These are phyloP conservation scores for Hypoxylon intermedium DNA, from an alignment of 495 filamentous ascomycete species.

Conservation along the genomic window DNA sequence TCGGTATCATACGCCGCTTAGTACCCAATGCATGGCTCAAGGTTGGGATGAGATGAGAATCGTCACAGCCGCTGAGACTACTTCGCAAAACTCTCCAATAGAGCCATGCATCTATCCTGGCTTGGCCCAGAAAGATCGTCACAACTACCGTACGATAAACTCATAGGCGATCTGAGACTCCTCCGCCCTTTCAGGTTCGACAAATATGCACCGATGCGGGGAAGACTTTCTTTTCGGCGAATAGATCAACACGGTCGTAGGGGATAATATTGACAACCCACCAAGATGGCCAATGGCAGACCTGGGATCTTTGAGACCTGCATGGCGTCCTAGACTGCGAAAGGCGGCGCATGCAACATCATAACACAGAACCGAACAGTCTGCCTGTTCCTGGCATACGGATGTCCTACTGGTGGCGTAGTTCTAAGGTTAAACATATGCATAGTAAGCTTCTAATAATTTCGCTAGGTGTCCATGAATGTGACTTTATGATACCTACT, in stretches of 20 bases:
- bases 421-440: background rate
- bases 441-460: conserved; percentile 7
- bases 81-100: background rate
- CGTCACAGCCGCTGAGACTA: background rate
- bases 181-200: background rate
- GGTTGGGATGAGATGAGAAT: background rate
- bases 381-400: background rate
- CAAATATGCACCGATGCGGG: background rate
- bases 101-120: background rate
- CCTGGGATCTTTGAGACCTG: background rate
- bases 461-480: background rate
- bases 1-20: background rate
- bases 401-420: background rate
- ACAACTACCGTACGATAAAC: conserved; percentile 10
- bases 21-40: background rate
- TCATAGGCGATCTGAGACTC: background rate
- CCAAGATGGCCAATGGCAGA: background rate
- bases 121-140: background rate
- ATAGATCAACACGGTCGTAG: background rate
- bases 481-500: too few relatives aligned
- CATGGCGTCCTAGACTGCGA: background rate
- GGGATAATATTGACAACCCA: background rate
- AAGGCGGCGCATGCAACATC: background rate
- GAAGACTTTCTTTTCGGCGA: background rate
- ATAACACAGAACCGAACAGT: background rate